A percentile compares a stretch with the other conserved stretches of the same genome.
Evolutionary conservation across 176 grass and related monocot species (phyloP).

Genomic region (Juncus effusus): DNA sequence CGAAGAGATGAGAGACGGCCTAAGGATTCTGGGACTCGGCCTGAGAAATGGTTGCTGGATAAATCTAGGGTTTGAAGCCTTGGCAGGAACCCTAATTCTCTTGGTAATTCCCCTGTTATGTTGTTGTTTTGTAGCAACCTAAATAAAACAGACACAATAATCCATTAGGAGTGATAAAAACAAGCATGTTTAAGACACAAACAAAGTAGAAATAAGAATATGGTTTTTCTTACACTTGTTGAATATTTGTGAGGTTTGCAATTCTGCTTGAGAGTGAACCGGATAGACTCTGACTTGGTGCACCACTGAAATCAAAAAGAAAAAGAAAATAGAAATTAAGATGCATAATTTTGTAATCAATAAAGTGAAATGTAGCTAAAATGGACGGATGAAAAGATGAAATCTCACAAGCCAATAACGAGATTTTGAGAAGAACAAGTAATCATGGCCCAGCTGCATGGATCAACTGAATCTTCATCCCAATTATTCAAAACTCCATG

Average conservation of each 20-base stretch:
- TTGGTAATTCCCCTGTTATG: constrained; percentile 70
- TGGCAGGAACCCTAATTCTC: constrained; percentile 66
- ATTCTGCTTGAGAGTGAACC: constrained; percentile 68
- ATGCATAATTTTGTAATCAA: background rate
- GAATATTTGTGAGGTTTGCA: constrained; percentile 81
- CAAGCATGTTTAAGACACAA: no score
- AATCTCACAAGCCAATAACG: constrained; percentile 67
- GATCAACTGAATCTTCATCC: constrained; percentile 95
- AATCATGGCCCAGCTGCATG: constrained; percentile 99
- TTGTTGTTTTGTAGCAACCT: constrained; percentile 97
- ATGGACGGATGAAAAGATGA: background rate
- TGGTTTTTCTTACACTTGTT: constrained; percentile 63
- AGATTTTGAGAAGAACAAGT: constrained; percentile 90
- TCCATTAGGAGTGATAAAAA: background rate
- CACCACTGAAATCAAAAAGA: constrained; percentile 49
- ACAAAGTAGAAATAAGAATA: no score
- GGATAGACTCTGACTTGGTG: constrained; percentile 80
- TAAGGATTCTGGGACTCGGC: constrained; percentile 55
- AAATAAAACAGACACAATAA: background rate
- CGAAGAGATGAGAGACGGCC: constrained; percentile 64
- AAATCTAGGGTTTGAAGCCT: constrained; percentile 86
- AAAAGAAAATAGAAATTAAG: background rate
- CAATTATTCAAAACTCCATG: constrained; percentile 85
- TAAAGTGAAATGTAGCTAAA: background rate
- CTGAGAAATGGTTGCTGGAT: constrained; percentile 88